A percentile compares a stretch with the other conserved stretches of the same genome.
Evolutionary conservation across 148 eudicot species (phyloP).

Genomic region (Mesembryanthemum crystallinum): DNA sequence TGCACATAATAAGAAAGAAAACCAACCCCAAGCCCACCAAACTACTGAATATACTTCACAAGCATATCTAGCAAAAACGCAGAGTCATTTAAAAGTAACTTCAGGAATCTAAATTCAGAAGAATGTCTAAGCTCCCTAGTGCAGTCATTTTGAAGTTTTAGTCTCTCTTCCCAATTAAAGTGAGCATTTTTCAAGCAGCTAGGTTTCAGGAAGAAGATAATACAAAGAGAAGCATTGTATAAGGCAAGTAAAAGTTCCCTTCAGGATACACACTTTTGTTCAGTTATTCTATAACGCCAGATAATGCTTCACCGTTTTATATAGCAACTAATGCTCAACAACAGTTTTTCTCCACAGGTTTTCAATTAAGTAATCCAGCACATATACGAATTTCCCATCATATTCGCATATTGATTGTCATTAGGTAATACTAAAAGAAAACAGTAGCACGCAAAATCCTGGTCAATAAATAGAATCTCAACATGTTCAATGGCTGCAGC

Average conservation of each 20-base stretch:
- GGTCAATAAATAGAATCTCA: constrained; percentile 6
- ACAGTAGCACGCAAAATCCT: neutral
- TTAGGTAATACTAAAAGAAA: neutral
- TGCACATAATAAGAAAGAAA: neutral
- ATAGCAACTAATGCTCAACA: neutral
- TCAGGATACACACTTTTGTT: constrained; percentile 1
- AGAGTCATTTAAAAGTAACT: neutral
- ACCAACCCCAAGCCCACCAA: neutral
- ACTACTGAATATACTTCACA: neutral
- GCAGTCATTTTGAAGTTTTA: neutral
- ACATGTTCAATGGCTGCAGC: neutral
- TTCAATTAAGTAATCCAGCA: neutral
- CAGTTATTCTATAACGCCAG: constrained; percentile 1
- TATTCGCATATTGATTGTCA: neutral
- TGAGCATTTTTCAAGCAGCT: neutral
- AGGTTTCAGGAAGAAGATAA: neutral
- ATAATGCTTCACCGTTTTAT: neutral
- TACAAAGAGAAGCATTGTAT: neutral
- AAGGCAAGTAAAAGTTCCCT: neutral
- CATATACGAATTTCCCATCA: neutral
- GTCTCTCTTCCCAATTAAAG: neutral
- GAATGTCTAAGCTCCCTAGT: neutral
- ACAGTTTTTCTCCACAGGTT: neutral
- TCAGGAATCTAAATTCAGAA: neutral
- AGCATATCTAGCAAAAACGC: neutral